These are phyloP conservation scores for Aaosphaeria arxii DNA, from an alignment of 2,329 filamentous ascomycete species.

Conservation along the genomic window DNA sequence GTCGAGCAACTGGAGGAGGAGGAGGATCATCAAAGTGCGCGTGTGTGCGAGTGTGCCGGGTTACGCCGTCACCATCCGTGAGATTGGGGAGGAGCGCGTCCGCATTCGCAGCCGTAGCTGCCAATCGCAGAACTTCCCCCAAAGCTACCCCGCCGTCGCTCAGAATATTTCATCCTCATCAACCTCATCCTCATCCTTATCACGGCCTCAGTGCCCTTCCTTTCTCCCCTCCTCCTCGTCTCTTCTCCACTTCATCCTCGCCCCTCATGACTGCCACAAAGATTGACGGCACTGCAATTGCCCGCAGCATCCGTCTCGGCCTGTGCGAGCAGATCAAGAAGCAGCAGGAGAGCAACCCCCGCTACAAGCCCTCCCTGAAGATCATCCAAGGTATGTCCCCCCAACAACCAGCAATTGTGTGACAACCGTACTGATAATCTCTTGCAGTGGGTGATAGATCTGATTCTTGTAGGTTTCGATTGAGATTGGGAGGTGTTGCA, in stretches of 20 bases:
- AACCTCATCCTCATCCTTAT: too few species aligned
- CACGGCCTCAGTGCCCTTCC: too few species aligned
- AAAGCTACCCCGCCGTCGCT: too few species aligned
- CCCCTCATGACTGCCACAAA: conserved; percentile 78
- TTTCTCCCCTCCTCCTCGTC: conserved; percentile 6
- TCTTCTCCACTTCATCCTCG: conserved; percentile 50
- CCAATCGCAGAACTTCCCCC: too few species aligned
- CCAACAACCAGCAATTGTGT: neutral
- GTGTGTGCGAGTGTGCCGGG: too few species aligned
- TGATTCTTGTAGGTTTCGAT: conserved; percentile 71
- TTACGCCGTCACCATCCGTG: too few species aligned
- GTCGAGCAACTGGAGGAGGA: too few species aligned
- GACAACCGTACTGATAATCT: conserved; percentile 1
- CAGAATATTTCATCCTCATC: too few species aligned
- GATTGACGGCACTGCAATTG: conserved; percentile 95
- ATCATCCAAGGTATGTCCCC: conserved; percentile 79
- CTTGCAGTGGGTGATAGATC: conserved; percentile 81
- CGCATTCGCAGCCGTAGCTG: too few species aligned
- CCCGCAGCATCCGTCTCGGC: conserved; percentile 82
- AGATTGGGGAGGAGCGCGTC: too few species aligned
- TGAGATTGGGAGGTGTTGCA: neutral
- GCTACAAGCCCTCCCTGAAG: conserved; percentile 85
- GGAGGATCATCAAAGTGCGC: too few species aligned
- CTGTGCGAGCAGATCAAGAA: conserved; percentile 77
- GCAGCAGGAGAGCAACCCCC: conserved; percentile 77